Conservation (phyloP, 345 rosid species). For the Gossypium stocksii region DNA sequence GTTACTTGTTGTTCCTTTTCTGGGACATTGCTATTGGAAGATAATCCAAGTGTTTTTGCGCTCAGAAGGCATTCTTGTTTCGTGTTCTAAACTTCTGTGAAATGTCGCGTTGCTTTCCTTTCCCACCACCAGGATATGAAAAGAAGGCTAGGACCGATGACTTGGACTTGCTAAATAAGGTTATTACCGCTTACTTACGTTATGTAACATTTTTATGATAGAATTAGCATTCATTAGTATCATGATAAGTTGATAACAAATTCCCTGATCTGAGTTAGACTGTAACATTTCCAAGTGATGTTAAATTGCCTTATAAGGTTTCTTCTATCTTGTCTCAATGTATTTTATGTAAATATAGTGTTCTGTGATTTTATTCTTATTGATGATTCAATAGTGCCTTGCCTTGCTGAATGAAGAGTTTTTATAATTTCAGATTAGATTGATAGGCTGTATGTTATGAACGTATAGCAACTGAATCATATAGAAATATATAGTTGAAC, state of each 20-base stretch:
- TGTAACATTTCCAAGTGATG: not conserved
- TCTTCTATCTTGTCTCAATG: not conserved
- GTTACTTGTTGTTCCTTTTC: conserved; percentile 45
- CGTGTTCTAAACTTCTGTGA: conserved; percentile 33
- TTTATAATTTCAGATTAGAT: not conserved
- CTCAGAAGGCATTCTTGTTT: conserved; percentile 23
- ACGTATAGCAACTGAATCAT: not conserved
- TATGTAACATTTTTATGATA: not conserved
- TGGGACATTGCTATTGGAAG: conserved; percentile 42
- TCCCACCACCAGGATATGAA: conserved; percentile 96
- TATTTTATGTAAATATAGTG: not conserved
- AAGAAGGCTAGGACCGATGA: conserved; percentile 62
- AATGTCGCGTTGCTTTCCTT: conserved; percentile 99
- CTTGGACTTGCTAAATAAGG: conserved; percentile 64
- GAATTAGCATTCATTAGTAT: conserved; percentile 7
- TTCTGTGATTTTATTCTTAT: not conserved
- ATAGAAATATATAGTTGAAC: conserved; percentile 3
- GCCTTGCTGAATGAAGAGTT: not conserved
- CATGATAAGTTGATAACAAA: not conserved
- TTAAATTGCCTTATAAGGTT: conserved; percentile 4
- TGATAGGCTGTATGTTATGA: not conserved
- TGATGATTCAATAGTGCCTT: not conserved
- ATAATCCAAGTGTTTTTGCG: conserved; percentile 31
- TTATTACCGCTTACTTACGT: conserved; percentile 25
- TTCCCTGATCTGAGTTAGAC: not conserved